Evolutionary conservation across 1,284 basidiomycete species (phyloP), one percentile per base, ranked within the genome.

Genomic region (Tylopilus sp.): DNA sequence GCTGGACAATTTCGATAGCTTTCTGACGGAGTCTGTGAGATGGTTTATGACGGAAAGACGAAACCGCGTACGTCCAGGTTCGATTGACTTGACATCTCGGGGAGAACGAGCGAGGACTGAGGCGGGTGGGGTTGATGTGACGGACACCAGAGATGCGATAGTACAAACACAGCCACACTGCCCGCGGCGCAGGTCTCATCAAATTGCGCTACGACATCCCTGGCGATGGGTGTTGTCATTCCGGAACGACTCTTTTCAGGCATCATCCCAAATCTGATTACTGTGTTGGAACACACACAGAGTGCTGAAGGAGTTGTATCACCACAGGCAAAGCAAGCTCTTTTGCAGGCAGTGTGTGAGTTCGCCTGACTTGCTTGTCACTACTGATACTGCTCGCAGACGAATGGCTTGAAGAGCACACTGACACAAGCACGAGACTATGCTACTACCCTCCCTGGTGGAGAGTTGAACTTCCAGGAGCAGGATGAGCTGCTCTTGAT

Each of bases 1-100:
- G 82, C 71, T 96, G 91, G 38, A 98, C 94, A 55, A 97, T 84
- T 64, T 93, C 90, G 64, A 98, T 94, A 30, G 95, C 96, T 68
- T 88, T 88, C 94, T 98, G 54, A 44, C 45, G 30, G 36, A 55
- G n/a, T 45, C 41, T n/a, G 42, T 62, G 48, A 62, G 56, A 34
- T 37, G 36, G 31, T 37, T 40, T 13, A n/a, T 5, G 7, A 4
- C 5, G 11, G 33, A 29, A 9, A 34, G 10, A 23, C 11, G 15
- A 21, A 8, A 7, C 1, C 9, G 34, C 65, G 51, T 44, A 66
- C 61, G 49, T 63, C 65, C 51, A 63, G 51, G 41, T 67, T 63
- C 23, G 64, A 61, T 41, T 67, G 61, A 40, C 51, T 54, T 11
- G 61, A 65, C 61, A 63, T 63, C n/a, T 46, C 38, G 34, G 21